Percentiles rank a stretch among this genome's conserved stretches.
phyloP scores from a whole-genome alignment of 371 early-diverging fungal genomes.

The Mucor circinelloides region DNA sequence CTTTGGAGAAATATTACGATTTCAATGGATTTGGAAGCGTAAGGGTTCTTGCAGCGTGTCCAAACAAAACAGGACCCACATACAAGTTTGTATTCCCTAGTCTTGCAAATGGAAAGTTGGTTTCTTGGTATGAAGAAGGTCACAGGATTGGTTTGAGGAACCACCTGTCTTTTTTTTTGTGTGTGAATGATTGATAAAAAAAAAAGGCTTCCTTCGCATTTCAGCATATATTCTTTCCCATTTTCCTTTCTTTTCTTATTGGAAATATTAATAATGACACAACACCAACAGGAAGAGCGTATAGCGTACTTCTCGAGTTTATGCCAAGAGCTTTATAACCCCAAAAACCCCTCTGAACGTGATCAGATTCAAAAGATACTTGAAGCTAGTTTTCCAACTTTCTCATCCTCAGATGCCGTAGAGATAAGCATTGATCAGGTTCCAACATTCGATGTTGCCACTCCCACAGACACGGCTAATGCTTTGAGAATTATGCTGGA shows the following conservation, averaged over 20 bases:
- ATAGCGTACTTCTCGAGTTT: constrained; percentile 32
- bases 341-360: constrained; percentile 54
- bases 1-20: neutral
- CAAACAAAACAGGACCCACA: neutral
- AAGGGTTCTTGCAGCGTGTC: neutral
- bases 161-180: constrained; percentile 13
- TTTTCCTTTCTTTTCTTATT: neutral
- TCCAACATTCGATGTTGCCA: constrained; percentile 46
- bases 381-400: constrained; percentile 79
- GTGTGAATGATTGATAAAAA: constrained; percentile 2
- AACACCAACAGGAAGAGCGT: constrained; percentile 26
- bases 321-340: constrained; percentile 58
- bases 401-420: constrained; percentile 39
- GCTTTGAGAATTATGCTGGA: constrained; percentile 70
- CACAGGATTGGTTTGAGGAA: constrained; percentile 14
- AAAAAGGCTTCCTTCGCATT: neutral
- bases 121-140: constrained; percentile 1
- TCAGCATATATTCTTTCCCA: neutral
- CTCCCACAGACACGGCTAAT: constrained; percentile 68
- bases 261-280: constrained; percentile 3
- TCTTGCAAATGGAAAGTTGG: neutral
- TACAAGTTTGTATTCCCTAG: neutral
- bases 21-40: neutral
- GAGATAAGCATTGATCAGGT: constrained; percentile 26
- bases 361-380: constrained; percentile 68